Conservation (phyloP, 371 early-diverging fungal genomes). For the Conidiobolus incongruus region DNA sequence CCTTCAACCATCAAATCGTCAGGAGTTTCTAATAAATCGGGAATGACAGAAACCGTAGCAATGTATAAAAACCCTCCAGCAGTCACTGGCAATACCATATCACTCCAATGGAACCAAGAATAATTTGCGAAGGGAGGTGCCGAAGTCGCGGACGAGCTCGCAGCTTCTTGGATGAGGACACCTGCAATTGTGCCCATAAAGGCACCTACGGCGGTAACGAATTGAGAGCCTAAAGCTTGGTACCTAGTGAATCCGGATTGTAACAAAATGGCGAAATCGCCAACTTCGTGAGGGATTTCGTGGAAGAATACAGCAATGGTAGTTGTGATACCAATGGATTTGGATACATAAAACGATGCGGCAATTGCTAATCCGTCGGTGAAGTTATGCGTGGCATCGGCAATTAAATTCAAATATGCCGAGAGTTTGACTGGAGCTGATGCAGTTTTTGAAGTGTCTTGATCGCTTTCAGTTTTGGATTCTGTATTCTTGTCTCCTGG, state of each 20-base stretch:
- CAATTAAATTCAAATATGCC: conserved; percentile 62
- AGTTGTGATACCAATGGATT: conserved; percentile 60
- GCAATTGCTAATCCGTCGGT: conserved; percentile 88
- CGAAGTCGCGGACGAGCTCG: conserved; percentile 5
- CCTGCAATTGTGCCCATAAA: conserved; percentile 61
- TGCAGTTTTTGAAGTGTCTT: no score
- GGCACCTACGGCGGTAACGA: conserved; percentile 58
- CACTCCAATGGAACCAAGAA: conserved; percentile 11
- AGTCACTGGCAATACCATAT: conserved; percentile 63
- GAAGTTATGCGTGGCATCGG: conserved; percentile 75
- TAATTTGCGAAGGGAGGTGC: conserved; percentile 10
- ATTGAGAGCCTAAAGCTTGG: conserved; percentile 62
- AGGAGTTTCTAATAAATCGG: conserved; percentile 47
- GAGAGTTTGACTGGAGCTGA: conserved; percentile 43
- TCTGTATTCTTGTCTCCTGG: not conserved
- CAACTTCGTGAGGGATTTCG: conserved; percentile 82
- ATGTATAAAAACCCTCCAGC: conserved; percentile 81
- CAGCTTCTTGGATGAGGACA: conserved; percentile 44
- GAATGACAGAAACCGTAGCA: conserved; percentile 69
- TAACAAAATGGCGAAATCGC: conserved; percentile 75
- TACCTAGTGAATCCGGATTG: conserved; percentile 56
- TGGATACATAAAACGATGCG: conserved; percentile 63
- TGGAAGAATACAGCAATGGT: conserved; percentile 83
- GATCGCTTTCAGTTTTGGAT: not conserved
- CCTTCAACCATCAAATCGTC: conserved; percentile 22